Base-by-base conservation (phyloP, 805 yeast genomes). In the Pichia paraexigua region DNA sequence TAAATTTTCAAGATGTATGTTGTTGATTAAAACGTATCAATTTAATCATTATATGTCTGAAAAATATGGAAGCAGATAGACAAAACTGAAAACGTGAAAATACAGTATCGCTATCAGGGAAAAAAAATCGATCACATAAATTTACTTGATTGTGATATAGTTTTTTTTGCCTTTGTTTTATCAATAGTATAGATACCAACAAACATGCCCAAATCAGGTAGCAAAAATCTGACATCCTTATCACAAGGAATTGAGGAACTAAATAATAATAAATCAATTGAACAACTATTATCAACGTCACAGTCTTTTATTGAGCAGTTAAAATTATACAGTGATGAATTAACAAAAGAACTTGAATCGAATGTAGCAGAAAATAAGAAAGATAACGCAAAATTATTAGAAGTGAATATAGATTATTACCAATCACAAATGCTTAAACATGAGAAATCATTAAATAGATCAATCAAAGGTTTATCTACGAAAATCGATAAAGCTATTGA, bases 181-280 rank as follows among this genome's bases (percentile, higher is more conserved):
- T 25, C 44, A 13, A 5, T 15, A 6, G 5, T 10, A 25, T 11
- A 28, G 25, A 28, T 6, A 44, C 4, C 8, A 3, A 30, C 35
- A 30, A 30, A 3, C 6, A 46, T 46, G 49, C 13, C 37, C 7
- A 40, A 28, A 5, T 11, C 20, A 13, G 49, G 49, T 11, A 21
- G 8, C 20, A 46, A 46, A 18, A 41, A 49, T 24, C 32, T 28
- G 6, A 2, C 9, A 13, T 40, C 54, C 15, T 5, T 50, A 4
- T 30, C 47, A 2, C 41, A 43, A 12, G 44, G 35, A 5, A 24
- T 69, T 64, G 43, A 71, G 68, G 56, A 83, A 62, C 41, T 75
- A 72, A 47, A 66, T 67, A 52, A 82, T 62, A 54, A 82, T 77
- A 49, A 76, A 76, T 56, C 73, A 73, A 0, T 85, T 76, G 3